phyloP scores from a whole-genome alignment of 1,284 basidiomycete species.

The Apiotrichum sp. region DNA sequence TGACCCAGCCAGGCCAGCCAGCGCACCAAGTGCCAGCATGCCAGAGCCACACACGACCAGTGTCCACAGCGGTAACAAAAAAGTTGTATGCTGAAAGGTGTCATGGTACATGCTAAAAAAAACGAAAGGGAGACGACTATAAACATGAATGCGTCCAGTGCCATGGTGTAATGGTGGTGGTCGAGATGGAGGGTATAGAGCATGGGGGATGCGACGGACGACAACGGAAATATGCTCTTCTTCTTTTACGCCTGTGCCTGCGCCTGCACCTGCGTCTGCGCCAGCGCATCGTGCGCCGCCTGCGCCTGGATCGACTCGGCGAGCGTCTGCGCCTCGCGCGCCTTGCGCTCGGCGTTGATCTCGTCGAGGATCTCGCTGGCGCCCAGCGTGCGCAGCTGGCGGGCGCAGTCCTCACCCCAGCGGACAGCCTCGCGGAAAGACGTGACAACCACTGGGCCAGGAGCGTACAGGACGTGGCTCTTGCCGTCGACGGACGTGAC shows the following conservation, averaged over 20 bases:
- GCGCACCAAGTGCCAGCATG: no score
- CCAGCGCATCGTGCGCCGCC: no score
- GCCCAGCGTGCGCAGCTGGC: conserved; percentile 59
- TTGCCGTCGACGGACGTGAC: conserved; percentile 72
- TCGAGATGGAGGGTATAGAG: no score
- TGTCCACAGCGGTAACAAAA: no score
- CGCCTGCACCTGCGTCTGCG: neutral
- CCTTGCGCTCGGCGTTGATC: conserved; percentile 62
- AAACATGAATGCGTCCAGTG: no score
- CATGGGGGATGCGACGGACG: no score
- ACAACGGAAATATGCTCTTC: neutral
- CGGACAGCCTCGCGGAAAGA: conserved; percentile 58
- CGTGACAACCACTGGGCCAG: conserved; percentile 55
- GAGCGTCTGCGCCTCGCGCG: conserved; percentile 52
- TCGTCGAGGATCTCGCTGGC: conserved; percentile 72
- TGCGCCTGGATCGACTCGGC: neutral
- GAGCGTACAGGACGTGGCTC: conserved; percentile 62
- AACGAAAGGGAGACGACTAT: no score
- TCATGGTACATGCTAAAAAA: no score
- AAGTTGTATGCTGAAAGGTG: no score
- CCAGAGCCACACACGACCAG: no score
- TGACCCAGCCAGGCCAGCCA: no score
- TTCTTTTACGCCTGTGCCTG: neutral
- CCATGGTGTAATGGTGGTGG: no score
- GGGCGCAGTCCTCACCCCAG: conserved; percentile 63